These are phyloP conservation scores for Silene noctiflora DNA, from an alignment of 179 eudicot species.

Conservation along the genomic window DNA sequence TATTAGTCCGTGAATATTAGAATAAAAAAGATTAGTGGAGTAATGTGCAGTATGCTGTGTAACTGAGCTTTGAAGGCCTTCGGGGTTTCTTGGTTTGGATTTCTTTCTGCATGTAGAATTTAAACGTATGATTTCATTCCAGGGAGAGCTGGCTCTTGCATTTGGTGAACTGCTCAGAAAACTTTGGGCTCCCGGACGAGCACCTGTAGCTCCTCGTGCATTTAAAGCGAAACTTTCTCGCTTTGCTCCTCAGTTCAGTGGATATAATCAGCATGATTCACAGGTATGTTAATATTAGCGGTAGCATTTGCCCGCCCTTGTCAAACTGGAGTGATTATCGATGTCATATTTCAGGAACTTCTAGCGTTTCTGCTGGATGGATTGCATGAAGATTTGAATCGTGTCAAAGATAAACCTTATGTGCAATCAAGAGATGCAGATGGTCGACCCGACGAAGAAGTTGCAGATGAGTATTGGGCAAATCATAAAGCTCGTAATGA, in stretches of 20 bases:
- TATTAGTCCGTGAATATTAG: too few relatives aligned
- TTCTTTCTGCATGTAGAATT: neutral
- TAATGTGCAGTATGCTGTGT: neutral
- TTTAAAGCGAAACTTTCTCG: conserved; percentile 91
- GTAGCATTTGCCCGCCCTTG: neutral
- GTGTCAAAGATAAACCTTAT: conserved; percentile 91
- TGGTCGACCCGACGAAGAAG: conserved; percentile 91
- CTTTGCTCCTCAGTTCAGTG: conserved; percentile 96
- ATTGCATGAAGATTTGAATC: conserved; percentile 95
- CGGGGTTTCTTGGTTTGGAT: neutral
- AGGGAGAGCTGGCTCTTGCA: conserved; percentile 97
- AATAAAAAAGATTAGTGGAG: neutral
- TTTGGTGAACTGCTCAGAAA: conserved; percentile 89
- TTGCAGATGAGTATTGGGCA: conserved; percentile 97
- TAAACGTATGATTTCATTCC: conserved; percentile 15
- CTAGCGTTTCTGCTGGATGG: conserved; percentile 96
- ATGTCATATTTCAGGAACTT: conserved; percentile 55
- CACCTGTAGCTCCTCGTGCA: conserved; percentile 80
- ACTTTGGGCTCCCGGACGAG: conserved; percentile 92
- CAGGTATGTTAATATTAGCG: conserved; percentile 46
- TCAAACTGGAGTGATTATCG: conserved; percentile 1
- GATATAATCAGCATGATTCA: conserved; percentile 94
- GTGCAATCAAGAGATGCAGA: conserved; percentile 84
- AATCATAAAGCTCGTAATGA: conserved; percentile 95
- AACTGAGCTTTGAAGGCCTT: neutral